These are phyloP conservation scores for Ceratocystis eucalypticola DNA, from an alignment of 2,329 filamentous ascomycete species.

Conservation along the genomic window DNA sequence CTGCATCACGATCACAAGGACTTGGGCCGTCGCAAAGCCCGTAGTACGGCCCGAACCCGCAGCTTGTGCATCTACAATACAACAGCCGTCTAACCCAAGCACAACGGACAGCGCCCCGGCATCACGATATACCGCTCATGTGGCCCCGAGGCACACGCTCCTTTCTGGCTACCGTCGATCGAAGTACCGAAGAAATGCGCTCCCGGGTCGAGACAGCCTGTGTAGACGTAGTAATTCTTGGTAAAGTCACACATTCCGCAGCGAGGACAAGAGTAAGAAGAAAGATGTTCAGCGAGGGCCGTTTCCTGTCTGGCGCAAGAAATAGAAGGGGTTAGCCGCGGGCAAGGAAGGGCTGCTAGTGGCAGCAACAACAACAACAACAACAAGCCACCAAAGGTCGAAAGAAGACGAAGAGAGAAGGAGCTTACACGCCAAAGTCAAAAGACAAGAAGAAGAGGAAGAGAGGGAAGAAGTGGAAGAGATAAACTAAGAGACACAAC, in stretches of 20 bases:
- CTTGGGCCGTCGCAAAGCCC: too few species aligned
- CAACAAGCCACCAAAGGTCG: not conserved
- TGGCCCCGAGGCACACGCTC: constrained; percentile 48
- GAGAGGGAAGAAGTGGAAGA: not conserved
- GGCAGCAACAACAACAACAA: not conserved
- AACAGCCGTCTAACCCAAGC: constrained; percentile 26
- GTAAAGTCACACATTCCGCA: constrained; percentile 49
- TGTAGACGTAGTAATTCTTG: constrained; percentile 68
- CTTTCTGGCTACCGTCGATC: constrained; percentile 48
- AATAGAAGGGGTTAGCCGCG: not conserved
- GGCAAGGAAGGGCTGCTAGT: not conserved
- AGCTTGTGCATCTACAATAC: too few species aligned
- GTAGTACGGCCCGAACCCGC: not conserved
- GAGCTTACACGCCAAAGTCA: not conserved
- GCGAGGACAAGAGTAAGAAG: not conserved
- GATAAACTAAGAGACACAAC: not conserved
- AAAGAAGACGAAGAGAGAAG: not conserved
- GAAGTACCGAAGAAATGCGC: constrained; percentile 59
- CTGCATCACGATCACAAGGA: too few species aligned
- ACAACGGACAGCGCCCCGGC: constrained; percentile 44
- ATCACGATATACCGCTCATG: constrained; percentile 64
- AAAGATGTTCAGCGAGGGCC: not conserved
- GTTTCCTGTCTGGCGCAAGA: not conserved
- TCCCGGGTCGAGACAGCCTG: constrained; percentile 53
- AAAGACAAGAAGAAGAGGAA: not conserved